Base-by-base conservation (phyloP, 2,329 filamentous ascomycete genomes). In the Aspergillus pseudonomiae region DNA sequence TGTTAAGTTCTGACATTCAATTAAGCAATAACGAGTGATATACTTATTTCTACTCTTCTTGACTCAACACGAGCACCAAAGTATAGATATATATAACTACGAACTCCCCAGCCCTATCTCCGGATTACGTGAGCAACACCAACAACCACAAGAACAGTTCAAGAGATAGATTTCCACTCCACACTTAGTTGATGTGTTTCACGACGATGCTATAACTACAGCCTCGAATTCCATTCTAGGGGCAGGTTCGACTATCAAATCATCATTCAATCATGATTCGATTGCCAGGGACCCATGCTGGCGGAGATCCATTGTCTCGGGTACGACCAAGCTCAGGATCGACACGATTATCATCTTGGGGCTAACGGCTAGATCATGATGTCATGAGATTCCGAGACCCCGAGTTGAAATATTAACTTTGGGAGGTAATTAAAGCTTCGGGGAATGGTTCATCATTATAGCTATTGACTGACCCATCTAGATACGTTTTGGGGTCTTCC, bases 321-420 rank as follows among this genome's bases (percentile, higher is more conserved):
- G 57, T 43, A 30, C 10, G 45, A n/a, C 41, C 54, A 45, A 53
- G 45, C 45, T 55, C n/a, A 32, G 21, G 55, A 59, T 62, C 60
- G 56, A 34, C 61, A 36, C 30, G 61, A 62, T 62, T 59, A 41
- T 54, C 56, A 41, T 36, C 46, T 19, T 36, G 16, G 46, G 9
- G 46, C n/a, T 26, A 34, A 36, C 16, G n/a, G 32, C n/a, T 21
- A n/a, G 46, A 57, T 34, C 54, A 62, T 62, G 60, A 58, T 62
- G 56, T 62, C 61, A 62, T 55, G 48, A 21, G 48, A 52, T 14
- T 6, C 10, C 24, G 24, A 50, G 6, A 12, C 21, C 45, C 24
- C 46, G 48, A 11, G 46, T 16, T 10, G 43, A 7, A 16, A 9
- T 26, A 30, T 4, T 28, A 28, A 50, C 9, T 26, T 7, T 14